Conservation (phyloP, 306 rosid genomes). For the Rubus idaeus region DNA sequence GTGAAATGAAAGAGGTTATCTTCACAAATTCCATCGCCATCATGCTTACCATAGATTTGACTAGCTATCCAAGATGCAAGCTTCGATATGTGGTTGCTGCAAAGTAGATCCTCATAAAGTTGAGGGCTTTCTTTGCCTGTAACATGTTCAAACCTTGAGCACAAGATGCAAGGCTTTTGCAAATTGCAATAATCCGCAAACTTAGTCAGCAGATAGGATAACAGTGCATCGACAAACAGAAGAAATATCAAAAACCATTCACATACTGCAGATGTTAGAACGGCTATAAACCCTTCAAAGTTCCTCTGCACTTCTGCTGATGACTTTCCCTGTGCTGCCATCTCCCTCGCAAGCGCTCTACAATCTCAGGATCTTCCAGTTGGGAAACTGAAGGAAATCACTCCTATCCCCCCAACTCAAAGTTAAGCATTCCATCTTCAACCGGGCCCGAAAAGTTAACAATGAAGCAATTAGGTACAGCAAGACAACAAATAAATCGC, state of each 20-base stretch:
- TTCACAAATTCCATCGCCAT: slow-evolving; percentile 62
- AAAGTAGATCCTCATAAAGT: slow-evolving; percentile 49
- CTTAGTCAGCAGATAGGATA: slow-evolving; percentile 59
- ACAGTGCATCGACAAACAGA: slow-evolving; percentile 53
- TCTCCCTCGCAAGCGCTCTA: slow-evolving; percentile 36
- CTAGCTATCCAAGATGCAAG: slow-evolving; percentile 56
- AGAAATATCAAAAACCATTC: slow-evolving; percentile 88
- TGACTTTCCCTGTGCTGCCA: slow-evolving; percentile 51
- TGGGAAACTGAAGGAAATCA: slow-evolving; percentile 17
- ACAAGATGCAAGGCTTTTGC: slow-evolving; percentile 74
- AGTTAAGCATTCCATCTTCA: slow-evolving; percentile 36
- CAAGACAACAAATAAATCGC: slow-evolving; percentile 16
- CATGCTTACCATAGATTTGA: slow-evolving; percentile 50
- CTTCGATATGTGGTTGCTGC: slow-evolving; percentile 64
- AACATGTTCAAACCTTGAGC: slow-evolving; percentile 77
- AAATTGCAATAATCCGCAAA: slow-evolving; percentile 69
- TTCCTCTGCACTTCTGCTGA: slow-evolving; percentile 46
- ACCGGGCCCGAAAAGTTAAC: background rate
- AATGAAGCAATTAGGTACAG: slow-evolving; percentile 18
- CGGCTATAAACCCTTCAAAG: slow-evolving; percentile 33
- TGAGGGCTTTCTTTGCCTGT: slow-evolving; percentile 40
- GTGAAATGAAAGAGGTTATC: slow-evolving; percentile 55
- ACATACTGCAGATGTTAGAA: slow-evolving; percentile 70
- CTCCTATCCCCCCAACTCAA: slow-evolving; percentile 34
- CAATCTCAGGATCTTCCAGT: slow-evolving; percentile 29